phyloP scores from a whole-genome alignment of 2,329 filamentous ascomycete species.

The Chalaropsis thielavioides region DNA sequence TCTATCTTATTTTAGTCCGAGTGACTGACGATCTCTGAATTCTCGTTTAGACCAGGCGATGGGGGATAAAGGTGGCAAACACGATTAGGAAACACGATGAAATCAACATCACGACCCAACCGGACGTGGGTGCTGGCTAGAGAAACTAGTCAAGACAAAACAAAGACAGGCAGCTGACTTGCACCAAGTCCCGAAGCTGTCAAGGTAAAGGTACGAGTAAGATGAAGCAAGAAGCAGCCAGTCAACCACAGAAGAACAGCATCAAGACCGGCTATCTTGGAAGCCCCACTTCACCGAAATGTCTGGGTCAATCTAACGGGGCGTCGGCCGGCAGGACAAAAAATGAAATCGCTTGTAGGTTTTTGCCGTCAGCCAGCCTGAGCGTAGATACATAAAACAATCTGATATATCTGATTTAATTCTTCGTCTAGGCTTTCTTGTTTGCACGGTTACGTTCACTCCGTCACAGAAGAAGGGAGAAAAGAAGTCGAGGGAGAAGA shows the following conservation, averaged over 20 bases:
- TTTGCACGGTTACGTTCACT: not conserved
- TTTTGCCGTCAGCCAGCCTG: conserved; percentile 1
- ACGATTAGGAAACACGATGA: not conserved
- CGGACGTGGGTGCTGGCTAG: not conserved
- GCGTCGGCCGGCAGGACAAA: not conserved
- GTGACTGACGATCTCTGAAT: not conserved
- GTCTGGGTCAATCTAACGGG: not conserved
- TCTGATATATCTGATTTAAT: conserved; percentile 5
- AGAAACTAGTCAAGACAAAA: not conserved
- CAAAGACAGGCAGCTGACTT: not conserved
- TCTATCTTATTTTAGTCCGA: not conserved
- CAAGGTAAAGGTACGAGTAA: not conserved
- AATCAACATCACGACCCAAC: not conserved
- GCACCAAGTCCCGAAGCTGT: not conserved
- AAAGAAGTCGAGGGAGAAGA: not conserved
- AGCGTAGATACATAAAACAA: conserved; percentile 1
- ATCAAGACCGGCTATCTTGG: not conserved
- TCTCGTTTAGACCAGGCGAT: not conserved
- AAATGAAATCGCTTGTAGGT: not conserved
- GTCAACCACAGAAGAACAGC: not conserved
- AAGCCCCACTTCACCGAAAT: not conserved
- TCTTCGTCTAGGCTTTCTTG: not conserved
- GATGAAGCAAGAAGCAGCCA: not conserved
- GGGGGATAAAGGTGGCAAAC: not conserved
- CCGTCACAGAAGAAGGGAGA: not conserved